Base-by-base conservation (phyloP, 352 stramenopile species). In the Proteromonas lacertae region DNA sequence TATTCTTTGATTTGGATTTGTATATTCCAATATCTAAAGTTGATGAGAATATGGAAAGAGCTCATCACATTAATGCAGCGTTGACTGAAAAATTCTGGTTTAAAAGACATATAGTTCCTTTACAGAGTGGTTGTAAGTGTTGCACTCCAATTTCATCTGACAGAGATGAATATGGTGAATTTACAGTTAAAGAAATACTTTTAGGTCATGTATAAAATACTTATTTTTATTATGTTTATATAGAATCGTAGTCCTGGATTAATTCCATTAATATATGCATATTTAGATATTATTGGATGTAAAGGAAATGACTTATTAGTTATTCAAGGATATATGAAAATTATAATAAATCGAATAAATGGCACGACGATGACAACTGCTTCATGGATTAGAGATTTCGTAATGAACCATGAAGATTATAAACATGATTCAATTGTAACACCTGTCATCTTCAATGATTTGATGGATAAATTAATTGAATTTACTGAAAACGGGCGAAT, bases 1-100 rank as follows among this genome's bases (percentile, higher is more conserved):
- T 99, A 25, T 90, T 82, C 25, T 98, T 96, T 49, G 84, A 97
- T 52, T 50, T 98, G 21, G 94, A 93, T 50, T 47, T 99, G 14
- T 98, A 98, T 59, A 88, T 92, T 38, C 86, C 88, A 28, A 57
- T 99, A 18, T 94, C 77, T 36, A 81, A 84, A 42, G 69, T 88
- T 12, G 34, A 39, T 59, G 83, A 92, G 40, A 99, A 98, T 55
- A 93, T 98, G 81, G 70, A 90, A 53, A 62, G 79, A 23, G 88
- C 88, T 10, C 83, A 96, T 53, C 64, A 61, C 28, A 58, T 84
- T 25, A 86, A 95, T 55, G 75, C 81, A 16, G 61, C 78, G 12
- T 50, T 76, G 18, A 74, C 82, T 36, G 65, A 90, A 42, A 89
- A 92, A 47, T 97, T 96, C 45, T 92, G 30, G 13, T 39, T 39